Percentiles rank a stretch among this genome's conserved stretches.
Evolutionary conservation across 2,329 filamentous ascomycete species (phyloP).

Genomic region (Sporothrix mexicana): DNA sequence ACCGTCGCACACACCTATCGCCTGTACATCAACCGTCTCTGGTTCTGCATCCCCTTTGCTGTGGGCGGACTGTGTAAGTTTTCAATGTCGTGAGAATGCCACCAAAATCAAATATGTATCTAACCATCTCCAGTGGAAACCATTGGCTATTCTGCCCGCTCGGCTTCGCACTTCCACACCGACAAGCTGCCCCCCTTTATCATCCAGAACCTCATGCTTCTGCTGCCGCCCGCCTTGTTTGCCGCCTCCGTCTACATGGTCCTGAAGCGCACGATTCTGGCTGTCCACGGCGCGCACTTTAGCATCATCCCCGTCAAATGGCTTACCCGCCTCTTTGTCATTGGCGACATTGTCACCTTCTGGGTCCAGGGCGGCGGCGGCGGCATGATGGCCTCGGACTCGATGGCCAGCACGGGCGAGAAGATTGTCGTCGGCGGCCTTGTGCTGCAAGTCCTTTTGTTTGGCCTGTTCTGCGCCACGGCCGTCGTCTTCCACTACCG

Average conservation of each 20-base stretch:
- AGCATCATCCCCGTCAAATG: conserved; percentile 46
- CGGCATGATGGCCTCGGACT: conserved; percentile 43
- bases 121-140: conserved; percentile 30
- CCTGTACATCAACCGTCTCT: conserved; percentile 26
- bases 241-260: conserved; percentile 54
- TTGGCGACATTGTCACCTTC: conserved; percentile 54
- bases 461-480: conserved; percentile 52
- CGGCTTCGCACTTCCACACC: conserved; percentile 35
- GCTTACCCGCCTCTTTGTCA: conserved; percentile 56
- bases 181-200: conserved; percentile 48
- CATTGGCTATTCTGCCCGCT: conserved; percentile 35
- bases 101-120: neutral
- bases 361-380: conserved; percentile 51
- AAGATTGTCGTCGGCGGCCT: conserved; percentile 54
- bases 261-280: conserved; percentile 47
- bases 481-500: conserved; percentile 56
- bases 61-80: conserved; percentile 33
- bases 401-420: conserved; percentile 44
- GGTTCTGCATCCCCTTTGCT: conserved; percentile 35
- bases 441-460: conserved; percentile 54
- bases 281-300: conserved; percentile 35
- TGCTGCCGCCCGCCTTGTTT: conserved; percentile 49
- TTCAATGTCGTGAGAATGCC: neutral
- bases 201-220: conserved; percentile 41
- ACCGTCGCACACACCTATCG: conserved; percentile 29